Conservation (phyloP, 345 rosid genomes). For the Camelina laxa region DNA sequence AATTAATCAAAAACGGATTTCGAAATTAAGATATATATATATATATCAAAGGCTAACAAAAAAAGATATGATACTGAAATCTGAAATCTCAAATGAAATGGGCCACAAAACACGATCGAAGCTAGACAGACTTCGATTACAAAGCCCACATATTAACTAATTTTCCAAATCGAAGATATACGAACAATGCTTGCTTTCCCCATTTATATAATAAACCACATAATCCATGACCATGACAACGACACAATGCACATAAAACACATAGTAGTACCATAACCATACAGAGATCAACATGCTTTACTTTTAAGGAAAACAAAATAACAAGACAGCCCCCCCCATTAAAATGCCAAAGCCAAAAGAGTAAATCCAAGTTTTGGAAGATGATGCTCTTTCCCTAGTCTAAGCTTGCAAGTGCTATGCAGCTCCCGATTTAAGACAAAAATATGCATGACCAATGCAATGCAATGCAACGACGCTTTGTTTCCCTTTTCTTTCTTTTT, state of each 20-base stretch:
- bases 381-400: conserved; percentile 24
- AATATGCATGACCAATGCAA: conserved; percentile 8
- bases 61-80: neutral
- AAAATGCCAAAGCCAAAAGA: conserved; percentile 10
- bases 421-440: conserved; percentile 31
- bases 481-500: neutral
- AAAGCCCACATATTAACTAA: conserved; percentile 13
- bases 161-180: neutral
- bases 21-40: neutral
- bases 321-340: conserved; percentile 11
- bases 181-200: conserved; percentile 1
- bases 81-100: neutral
- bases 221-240: conserved; percentile 24
- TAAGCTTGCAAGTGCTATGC: conserved; percentile 17
- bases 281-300: conserved; percentile 23
- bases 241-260: conserved; percentile 42
- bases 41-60: neutral
- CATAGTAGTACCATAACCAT: neutral
- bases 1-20: neutral
- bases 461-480: conserved; percentile 22
- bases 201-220: neutral
- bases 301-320: neutral
- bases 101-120: neutral
- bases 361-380: conserved; percentile 28
- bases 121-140: neutral